Conservation (phyloP, 164 flowering plant species). For the Tetrastigma voinierianum region DNA sequence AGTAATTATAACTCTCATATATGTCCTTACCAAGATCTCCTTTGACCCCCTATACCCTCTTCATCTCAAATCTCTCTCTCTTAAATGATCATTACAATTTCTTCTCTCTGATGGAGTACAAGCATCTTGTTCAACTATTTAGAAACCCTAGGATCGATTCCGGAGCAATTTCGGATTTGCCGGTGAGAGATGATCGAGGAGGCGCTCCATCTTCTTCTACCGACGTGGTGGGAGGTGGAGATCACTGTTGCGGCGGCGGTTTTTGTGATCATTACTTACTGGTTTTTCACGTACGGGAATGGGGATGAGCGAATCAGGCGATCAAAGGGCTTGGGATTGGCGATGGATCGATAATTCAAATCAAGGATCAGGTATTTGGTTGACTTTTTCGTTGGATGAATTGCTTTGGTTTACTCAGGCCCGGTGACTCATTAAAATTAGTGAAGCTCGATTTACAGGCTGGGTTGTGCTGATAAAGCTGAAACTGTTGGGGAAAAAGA, state of each 20-base stretch:
- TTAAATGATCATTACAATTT: background rate
- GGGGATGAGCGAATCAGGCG: constrained; percentile 16
- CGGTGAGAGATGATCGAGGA: constrained; percentile 31
- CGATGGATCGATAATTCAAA: background rate
- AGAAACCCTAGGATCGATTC: background rate
- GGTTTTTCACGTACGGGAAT: constrained; percentile 38
- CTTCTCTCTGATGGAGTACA: background rate
- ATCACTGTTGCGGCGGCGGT: constrained; percentile 66
- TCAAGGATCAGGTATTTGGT: constrained; percentile 8
- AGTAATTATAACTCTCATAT: too few relatives aligned
- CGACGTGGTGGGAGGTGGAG: constrained; percentile 88
- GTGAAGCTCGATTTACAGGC: too few relatives aligned
- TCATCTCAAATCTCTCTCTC: constrained; percentile 1
- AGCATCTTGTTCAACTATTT: background rate
- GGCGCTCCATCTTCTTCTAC: constrained; percentile 49
- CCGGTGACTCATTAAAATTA: too few relatives aligned
- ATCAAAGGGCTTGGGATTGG: constrained; percentile 10
- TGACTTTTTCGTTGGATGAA: background rate
- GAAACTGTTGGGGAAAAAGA: too few relatives aligned
- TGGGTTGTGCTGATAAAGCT: too few relatives aligned
- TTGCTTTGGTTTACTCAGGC: too few relatives aligned
- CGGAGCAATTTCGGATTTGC: background rate
- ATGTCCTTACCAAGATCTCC: too few relatives aligned
- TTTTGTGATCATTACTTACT: constrained; percentile 55
- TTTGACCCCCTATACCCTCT: constrained; percentile 2